These are phyloP conservation scores for Pseudozyma sp. DNA, from an alignment of 1,284 basidiomycete genomes.

Conservation along the genomic window DNA sequence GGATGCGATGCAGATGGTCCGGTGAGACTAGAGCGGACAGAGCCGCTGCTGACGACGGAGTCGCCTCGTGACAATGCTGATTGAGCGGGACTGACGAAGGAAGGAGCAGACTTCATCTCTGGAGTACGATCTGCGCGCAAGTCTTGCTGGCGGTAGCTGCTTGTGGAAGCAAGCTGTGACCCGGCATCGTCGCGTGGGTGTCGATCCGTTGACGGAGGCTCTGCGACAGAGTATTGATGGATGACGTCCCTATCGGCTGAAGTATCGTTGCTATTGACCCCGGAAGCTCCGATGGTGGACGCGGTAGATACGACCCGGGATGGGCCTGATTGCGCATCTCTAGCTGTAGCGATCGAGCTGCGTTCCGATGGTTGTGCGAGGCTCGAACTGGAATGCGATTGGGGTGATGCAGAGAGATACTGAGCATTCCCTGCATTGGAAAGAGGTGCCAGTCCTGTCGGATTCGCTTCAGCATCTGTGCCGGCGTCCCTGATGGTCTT, in stretches of 20 bases:
- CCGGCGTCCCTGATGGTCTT: slow-evolving; percentile 14
- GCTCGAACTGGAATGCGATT: slow-evolving; percentile 8
- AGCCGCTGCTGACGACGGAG: slow-evolving; percentile 17
- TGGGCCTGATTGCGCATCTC: slow-evolving; percentile 8
- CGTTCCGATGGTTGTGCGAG: slow-evolving; percentile 19
- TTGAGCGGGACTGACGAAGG: slow-evolving; percentile 20
- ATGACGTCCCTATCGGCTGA: background rate
- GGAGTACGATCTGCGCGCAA: slow-evolving; percentile 19
- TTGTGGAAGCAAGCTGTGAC: background rate
- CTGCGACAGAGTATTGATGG: background rate
- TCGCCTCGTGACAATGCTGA: slow-evolving; percentile 24
- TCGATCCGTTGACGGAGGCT: background rate
- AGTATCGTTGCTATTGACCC: background rate
- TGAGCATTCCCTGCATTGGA: background rate
- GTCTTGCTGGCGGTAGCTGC: background rate
- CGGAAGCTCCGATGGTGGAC: slow-evolving; percentile 26
- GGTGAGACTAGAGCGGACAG: slow-evolving; percentile 22
- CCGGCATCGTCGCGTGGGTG: background rate
- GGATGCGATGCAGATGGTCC: slow-evolving; percentile 19
- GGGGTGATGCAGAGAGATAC: slow-evolving; percentile 24
- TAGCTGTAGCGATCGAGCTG: slow-evolving; percentile 32
- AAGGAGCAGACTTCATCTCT: slow-evolving; percentile 17
- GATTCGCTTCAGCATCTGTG: background rate
- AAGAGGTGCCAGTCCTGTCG: background rate
- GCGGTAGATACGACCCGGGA: slow-evolving; percentile 31